These are phyloP conservation scores for Umbellularia californica DNA, from an alignment of 164 flowering plant species.

Conservation along the genomic window DNA sequence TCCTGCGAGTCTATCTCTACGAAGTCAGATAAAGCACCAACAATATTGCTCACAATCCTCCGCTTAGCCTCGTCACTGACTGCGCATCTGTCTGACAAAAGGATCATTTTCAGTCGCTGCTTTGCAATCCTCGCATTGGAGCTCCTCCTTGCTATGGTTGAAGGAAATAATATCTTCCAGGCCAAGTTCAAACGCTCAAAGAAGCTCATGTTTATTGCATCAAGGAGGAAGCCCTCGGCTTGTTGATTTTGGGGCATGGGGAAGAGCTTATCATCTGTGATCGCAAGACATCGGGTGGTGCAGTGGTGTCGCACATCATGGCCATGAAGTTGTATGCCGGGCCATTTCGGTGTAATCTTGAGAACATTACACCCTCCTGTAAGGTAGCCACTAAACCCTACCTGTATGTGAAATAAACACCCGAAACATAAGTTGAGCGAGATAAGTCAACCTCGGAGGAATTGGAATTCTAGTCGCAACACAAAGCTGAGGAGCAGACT, in stretches of 20 bases:
- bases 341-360: constrained; percentile 31
- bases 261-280: constrained; percentile 32
- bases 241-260: constrained; percentile 47
- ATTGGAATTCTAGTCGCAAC: not conserved
- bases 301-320: constrained; percentile 23
- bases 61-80: constrained; percentile 92
- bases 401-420: constrained; percentile 26
- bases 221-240: constrained; percentile 59
- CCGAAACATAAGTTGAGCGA: not conserved
- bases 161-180: constrained; percentile 87
- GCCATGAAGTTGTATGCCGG: constrained; percentile 17
- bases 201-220: constrained; percentile 75
- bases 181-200: constrained; percentile 84
- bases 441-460: not conserved
- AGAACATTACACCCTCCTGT: constrained; percentile 31
- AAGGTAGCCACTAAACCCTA: constrained; percentile 36
- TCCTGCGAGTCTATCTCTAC: constrained; percentile 96
- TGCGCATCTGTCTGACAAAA: constrained; percentile 94
- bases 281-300: constrained; percentile 29
- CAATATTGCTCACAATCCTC: constrained; percentile 77
- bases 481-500: no score
- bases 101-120: constrained; percentile 93
- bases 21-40: constrained; percentile 78
- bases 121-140: constrained; percentile 94
- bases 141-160: constrained; percentile 41